Evolutionary conservation across 805 yeast genomes (phyloP).

Genomic region (Zygosaccharomyces pseudorouxii): DNA sequence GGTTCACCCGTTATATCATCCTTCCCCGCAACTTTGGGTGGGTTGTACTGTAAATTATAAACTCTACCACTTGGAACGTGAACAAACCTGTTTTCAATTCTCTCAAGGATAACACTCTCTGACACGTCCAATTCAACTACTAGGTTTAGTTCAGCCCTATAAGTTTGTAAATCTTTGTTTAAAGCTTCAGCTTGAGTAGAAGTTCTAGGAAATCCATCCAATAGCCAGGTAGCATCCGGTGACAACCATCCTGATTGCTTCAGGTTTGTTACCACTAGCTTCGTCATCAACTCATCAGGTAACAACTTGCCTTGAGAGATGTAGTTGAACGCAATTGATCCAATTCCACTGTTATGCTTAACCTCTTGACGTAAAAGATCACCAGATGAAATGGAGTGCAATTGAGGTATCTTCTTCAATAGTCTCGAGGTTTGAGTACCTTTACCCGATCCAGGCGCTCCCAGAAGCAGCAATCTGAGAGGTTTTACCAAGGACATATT

Average conservation of each 20-base stretch:
- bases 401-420: conserved; percentile 46
- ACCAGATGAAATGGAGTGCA: conserved; percentile 73
- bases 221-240: conserved; percentile 53
- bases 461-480: conserved; percentile 65
- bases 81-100: conserved; percentile 83
- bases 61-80: conserved; percentile 83
- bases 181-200: conserved; percentile 61
- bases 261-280: conserved; percentile 51
- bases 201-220: conserved; percentile 93
- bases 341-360: conserved; percentile 47
- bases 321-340: conserved; percentile 49
- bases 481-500: conserved; percentile 35
- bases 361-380: conserved; percentile 74
- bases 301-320: conserved; percentile 63
- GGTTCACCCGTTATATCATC: conserved; percentile 93
- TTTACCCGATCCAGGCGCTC: conserved; percentile 96
- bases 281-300: conserved; percentile 67
- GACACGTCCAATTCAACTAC: conserved; percentile 89
- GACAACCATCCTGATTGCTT: conserved; percentile 23
- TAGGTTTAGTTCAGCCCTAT: conserved; percentile 50
- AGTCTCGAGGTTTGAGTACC: conserved; percentile 80
- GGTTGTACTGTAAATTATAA: conserved; percentile 80
- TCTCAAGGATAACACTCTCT: conserved; percentile 68
- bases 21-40: conserved; percentile 74
- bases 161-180: conserved; percentile 39